phyloP scores from a whole-genome alignment of 345 rosid genomes.

The Melaleuca alternifolia region DNA sequence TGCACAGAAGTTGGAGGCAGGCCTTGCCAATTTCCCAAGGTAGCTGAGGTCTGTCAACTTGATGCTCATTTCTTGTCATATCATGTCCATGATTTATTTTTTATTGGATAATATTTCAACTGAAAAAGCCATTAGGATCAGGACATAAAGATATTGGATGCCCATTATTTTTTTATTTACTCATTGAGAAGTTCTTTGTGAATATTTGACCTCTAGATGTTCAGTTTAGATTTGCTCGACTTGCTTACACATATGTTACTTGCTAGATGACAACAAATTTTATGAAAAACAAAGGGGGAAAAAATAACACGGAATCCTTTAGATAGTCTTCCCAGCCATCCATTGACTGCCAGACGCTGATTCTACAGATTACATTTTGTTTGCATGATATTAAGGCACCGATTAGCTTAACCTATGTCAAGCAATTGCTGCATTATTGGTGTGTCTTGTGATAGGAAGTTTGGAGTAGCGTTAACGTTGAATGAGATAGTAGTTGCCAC shows the following conservation, averaged over 20 bases:
- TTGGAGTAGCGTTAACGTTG: neutral
- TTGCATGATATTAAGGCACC: neutral
- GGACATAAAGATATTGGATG: neutral
- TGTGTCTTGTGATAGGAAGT: neutral
- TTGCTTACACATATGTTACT: neutral
- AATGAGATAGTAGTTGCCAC: neutral
- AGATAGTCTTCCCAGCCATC: neutral
- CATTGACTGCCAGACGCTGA: neutral
- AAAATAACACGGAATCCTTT: neutral
- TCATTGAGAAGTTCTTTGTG: neutral
- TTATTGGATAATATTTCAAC: neutral
- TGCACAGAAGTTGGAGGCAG: slow-evolving; percentile 14
- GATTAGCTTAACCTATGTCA: neutral
- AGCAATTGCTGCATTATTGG: neutral
- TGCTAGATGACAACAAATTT: neutral
- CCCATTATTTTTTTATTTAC: neutral
- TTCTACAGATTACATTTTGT: neutral
- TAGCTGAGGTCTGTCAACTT: neutral
- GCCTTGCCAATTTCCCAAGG: neutral
- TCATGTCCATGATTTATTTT: neutral
- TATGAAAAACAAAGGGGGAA: neutral
- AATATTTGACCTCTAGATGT: neutral
- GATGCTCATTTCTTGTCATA: neutral
- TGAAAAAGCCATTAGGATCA: neutral
- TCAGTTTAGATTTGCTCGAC: neutral